Evolutionary conservation across 139 green algal species (phyloP).

Genomic region (Tetraselmis chui): DNA sequence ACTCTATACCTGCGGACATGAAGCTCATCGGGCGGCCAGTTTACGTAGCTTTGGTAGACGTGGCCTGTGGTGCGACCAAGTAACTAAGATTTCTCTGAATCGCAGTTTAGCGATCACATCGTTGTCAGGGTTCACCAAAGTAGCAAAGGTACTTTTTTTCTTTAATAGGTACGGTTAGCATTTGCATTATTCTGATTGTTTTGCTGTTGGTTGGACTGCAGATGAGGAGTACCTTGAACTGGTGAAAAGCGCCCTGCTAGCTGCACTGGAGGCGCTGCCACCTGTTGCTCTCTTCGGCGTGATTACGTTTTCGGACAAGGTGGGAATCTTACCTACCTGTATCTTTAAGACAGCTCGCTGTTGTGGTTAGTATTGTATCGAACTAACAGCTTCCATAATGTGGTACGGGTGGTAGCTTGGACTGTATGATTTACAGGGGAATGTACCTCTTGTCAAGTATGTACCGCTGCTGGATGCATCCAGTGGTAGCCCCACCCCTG

Average conservation of each 20-base stretch:
- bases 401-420: constrained; percentile 34
- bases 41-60: constrained; percentile 61
- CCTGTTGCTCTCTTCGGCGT: constrained; percentile 57
- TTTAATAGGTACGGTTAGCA: background rate
- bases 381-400: background rate
- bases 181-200: background rate
- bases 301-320: constrained; percentile 52
- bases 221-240: no score
- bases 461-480: constrained; percentile 42
- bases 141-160: background rate
- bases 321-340: constrained; percentile 3
- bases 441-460: constrained; percentile 32
- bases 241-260: constrained; percentile 57
- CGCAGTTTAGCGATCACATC: constrained; percentile 4
- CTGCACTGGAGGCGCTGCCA: constrained; percentile 70
- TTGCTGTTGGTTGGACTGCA: background rate
- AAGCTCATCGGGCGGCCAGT: constrained; percentile 35
- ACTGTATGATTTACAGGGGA: constrained; percentile 47
- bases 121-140: constrained; percentile 25
- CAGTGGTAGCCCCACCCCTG: constrained; percentile 11
- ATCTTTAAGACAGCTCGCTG: background rate
- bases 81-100: no score
- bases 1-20: background rate
- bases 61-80: background rate
- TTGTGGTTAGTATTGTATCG: background rate